These are phyloP conservation scores for Cystobasidium slooffiae DNA, from an alignment of 1,284 basidiomycete species.

Conservation along the genomic window DNA sequence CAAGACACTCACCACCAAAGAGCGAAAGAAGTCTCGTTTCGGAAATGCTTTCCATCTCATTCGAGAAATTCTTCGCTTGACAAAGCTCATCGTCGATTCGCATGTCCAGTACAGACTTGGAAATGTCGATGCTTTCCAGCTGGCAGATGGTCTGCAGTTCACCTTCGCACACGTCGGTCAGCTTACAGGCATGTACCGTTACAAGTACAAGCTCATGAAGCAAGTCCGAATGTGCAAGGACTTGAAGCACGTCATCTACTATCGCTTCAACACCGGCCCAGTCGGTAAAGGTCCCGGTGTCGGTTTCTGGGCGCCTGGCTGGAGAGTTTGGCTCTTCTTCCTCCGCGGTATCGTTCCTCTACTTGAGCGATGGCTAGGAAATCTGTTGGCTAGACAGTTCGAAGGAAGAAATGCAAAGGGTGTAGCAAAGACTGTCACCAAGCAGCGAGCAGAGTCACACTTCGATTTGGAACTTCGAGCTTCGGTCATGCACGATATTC, in stretches of 20 bases:
- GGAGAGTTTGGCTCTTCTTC: conserved; percentile 99
- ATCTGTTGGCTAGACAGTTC: conserved; percentile 95
- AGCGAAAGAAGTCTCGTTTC: conserved; percentile 99
- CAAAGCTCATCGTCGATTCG: conserved; percentile 97
- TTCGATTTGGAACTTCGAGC: conserved; percentile 97
- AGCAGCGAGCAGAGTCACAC: conserved; percentile 98
- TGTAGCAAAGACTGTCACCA: conserved; percentile 78
- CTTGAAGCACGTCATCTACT: conserved; percentile 89
- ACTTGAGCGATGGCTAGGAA: conserved; percentile 96
- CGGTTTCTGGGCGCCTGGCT: conserved; percentile 99
- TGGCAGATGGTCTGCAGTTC: conserved; percentile 97
- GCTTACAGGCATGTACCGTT: conserved; percentile 96
- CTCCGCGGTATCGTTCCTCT: conserved; percentile 98
- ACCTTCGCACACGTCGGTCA: conserved; percentile 98
- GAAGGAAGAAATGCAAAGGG: conserved; percentile 91
- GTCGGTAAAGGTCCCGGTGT: conserved; percentile 99
- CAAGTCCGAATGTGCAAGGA: conserved; percentile 99
- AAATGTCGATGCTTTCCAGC: conserved; percentile 98
- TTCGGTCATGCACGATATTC: conserved; percentile 98
- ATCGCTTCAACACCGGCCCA: conserved; percentile 98
- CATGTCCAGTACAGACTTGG: conserved; percentile 98
- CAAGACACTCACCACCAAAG: conserved; percentile 98
- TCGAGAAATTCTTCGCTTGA: conserved; percentile 94
- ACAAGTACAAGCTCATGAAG: conserved; percentile 97
- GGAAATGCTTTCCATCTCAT: conserved; percentile 98